Conservation (phyloP, 2,329 filamentous ascomycete genomes). For the Apiospora phragmitis region DNA sequence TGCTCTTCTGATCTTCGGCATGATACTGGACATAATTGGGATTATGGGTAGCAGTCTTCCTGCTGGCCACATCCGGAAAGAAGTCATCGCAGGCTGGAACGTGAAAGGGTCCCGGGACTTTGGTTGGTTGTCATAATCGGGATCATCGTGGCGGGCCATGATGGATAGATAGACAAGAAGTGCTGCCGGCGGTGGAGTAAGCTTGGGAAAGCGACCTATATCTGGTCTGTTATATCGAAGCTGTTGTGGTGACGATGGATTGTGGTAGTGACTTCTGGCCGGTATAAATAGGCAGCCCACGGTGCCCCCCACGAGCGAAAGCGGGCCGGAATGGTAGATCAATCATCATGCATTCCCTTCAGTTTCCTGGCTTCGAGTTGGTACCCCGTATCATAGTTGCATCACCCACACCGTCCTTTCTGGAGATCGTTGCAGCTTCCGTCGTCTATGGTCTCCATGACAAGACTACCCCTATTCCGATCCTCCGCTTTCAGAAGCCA, state of each 20-base stretch:
- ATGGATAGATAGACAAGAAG: background rate
- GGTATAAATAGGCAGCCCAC: background rate
- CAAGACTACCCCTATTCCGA: no score
- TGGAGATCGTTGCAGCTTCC: no score
- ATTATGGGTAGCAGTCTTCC: background rate
- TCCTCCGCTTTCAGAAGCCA: no score
- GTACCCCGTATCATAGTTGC: no score
- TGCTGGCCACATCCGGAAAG: background rate
- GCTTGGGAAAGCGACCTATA: background rate
- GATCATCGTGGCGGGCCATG: background rate
- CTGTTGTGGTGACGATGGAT: background rate
- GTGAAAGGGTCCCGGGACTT: background rate
- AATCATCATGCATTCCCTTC: no score
- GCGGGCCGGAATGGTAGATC: background rate
- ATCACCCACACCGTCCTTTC: background rate
- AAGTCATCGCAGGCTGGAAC: conserved; percentile 1
- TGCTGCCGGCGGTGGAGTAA: background rate
- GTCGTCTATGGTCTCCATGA: no score
- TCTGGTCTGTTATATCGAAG: no score
- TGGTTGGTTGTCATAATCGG: background rate
- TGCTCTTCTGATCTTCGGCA: background rate
- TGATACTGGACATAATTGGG: background rate
- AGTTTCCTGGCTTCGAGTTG: no score
- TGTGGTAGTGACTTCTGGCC: background rate
- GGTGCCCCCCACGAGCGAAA: background rate